Evolutionary conservation across 345 rosid genomes (phyloP).

Genomic region (Angophora floribunda): DNA sequence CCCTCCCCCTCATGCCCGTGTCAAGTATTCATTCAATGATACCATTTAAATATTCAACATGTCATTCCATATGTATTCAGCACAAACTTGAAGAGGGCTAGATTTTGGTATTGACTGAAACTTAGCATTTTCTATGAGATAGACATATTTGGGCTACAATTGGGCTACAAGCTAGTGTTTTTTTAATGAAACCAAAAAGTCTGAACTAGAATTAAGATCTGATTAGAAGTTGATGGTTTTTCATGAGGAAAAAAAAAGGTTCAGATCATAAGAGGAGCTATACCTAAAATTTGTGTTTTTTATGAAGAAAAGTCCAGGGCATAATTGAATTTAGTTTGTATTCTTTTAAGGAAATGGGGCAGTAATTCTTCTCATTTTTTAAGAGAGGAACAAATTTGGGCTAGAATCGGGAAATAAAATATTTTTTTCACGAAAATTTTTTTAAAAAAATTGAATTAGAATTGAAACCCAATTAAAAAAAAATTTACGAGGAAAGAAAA

Average conservation of each 20-base stretch:
- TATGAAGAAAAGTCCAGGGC: accelerated
- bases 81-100: neutral
- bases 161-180: neutral
- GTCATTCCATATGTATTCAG: neutral
- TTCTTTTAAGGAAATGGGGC: neutral
- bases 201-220: no score
- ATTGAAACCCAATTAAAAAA: neutral
- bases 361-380: neutral
- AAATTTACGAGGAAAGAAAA: neutral
- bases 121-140: neutral
- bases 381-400: neutral
- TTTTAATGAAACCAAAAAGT: neutral
- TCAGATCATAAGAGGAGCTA: no score
- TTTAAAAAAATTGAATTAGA: neutral
- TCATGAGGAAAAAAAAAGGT: no score
- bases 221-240: no score
- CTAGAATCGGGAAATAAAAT: neutral
- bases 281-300: no score
- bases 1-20: no score
- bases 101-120: neutral
- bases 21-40: neutral
- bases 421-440: neutral
- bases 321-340: neutral
- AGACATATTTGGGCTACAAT: neutral
- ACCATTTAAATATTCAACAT: neutral